Conservation (phyloP, 176 grass and related monocot species). For the Dactylis glomerata region DNA sequence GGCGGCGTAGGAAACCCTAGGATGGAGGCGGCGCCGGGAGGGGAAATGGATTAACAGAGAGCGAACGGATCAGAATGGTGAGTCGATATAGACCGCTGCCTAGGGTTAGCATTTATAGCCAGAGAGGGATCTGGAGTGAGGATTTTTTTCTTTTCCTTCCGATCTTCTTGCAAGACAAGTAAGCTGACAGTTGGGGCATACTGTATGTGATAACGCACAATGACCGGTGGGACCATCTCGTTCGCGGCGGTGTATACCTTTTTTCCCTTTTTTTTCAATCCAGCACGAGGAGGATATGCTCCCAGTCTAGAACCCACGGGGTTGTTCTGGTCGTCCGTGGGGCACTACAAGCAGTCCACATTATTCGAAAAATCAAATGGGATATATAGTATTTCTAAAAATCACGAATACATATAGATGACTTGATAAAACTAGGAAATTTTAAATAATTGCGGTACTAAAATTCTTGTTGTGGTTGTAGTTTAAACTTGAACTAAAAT, state of each 20-base stretch:
- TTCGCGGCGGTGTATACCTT: background rate
- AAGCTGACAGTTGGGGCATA: slow-evolving; percentile 1
- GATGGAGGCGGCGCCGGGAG: slow-evolving; percentile 23
- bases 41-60: background rate
- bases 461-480: no score
- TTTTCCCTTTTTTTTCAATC: background rate
- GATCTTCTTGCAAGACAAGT: slow-evolving; percentile 10
- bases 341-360: no score
- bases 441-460: no score
- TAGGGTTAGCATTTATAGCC: slow-evolving; percentile 46
- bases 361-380: no score
- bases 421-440: no score
- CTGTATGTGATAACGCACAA: rapidly evolving
- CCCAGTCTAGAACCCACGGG: background rate
- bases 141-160: background rate
- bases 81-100: background rate
- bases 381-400: no score
- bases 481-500: no score
- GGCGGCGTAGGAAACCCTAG: slow-evolving; percentile 52
- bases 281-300: background rate
- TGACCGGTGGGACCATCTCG: background rate
- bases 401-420: no score
- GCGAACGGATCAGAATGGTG: background rate
- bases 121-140: no score
- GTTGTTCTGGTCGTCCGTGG: background rate